Percentiles rank a stretch among this genome's conserved stretches.
Evolutionary conservation across 352 stramenopile species (phyloP).

Genomic region (Aphanomyces cochlioides): DNA sequence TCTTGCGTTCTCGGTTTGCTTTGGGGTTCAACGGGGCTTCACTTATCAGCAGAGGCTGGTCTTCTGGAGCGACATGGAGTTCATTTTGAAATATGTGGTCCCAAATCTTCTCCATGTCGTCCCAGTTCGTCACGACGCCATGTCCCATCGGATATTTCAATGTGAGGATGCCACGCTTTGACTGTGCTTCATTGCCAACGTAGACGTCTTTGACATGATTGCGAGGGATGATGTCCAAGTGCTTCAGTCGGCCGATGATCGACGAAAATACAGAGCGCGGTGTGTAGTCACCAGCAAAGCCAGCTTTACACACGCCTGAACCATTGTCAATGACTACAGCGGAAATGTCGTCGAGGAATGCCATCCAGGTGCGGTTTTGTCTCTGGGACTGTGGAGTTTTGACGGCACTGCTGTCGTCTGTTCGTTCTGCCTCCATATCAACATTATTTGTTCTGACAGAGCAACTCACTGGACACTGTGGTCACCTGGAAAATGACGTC

Average conservation of each 20-base stretch:
- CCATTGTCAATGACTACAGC: constrained; percentile 94
- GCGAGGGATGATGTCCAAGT: constrained; percentile 95
- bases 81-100: constrained; percentile 99
- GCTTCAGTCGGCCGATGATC: constrained; percentile 93
- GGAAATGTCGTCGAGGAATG: constrained; percentile 45
- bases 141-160: constrained; percentile 98
- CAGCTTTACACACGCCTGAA: constrained; percentile 99
- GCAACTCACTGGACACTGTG: too few relatives aligned
- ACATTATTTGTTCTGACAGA: too few relatives aligned
- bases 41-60: constrained; percentile 94
- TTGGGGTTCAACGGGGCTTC: constrained; percentile 93
- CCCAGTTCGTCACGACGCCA: constrained; percentile 99
- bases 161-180: constrained; percentile 90
- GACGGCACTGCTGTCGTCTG: too few relatives aligned
- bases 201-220: constrained; percentile 96
- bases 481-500: too few relatives aligned
- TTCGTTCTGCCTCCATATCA: too few relatives aligned
- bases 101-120: constrained; percentile 99
- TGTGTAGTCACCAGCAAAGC: constrained; percentile 96
- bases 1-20: constrained; percentile 88
- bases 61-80: constrained; percentile 91
- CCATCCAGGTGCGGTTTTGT: too few relatives aligned
- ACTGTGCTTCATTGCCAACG: constrained; percentile 90
- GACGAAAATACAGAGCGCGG: constrained; percentile 96
- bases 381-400: too few relatives aligned